Percentiles rank a stretch among this genome's conserved stretches.
Conservation (phyloP, 352 stramenopile genomes). For the Phytophthora kernoviae region DNA sequence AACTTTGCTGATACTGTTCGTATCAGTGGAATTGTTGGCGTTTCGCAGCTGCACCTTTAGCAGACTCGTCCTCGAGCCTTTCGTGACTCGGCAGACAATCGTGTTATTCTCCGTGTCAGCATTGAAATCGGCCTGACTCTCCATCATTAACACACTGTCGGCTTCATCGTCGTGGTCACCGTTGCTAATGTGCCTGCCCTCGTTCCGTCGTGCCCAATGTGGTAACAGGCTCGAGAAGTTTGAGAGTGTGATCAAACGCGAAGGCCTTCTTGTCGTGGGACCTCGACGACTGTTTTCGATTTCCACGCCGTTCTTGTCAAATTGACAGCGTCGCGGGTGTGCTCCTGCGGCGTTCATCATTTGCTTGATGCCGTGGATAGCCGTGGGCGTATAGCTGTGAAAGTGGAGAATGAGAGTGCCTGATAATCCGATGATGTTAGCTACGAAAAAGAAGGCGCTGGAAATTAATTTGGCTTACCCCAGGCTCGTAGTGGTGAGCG, state of each 20-base stretch:
- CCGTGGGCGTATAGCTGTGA: slow-evolving; percentile 53
- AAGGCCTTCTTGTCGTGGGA: slow-evolving; percentile 17
- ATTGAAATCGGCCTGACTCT: slow-evolving; percentile 22
- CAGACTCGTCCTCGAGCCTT: slow-evolving; percentile 34
- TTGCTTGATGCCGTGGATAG: slow-evolving; percentile 55
- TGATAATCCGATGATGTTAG: slow-evolving; percentile 13
- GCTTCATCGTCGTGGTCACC: slow-evolving; percentile 51
- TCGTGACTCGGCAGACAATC: slow-evolving; percentile 32
- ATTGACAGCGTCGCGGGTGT: slow-evolving; percentile 24
- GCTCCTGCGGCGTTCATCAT: slow-evolving; percentile 58
- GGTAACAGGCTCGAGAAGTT: slow-evolving; percentile 37
- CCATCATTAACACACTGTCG: slow-evolving; percentile 32
- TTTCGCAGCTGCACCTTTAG: slow-evolving; percentile 36
- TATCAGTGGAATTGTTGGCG: slow-evolving; percentile 16
- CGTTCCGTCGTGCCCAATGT: slow-evolving; percentile 38
- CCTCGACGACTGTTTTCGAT: slow-evolving; percentile 20
- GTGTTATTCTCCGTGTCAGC: slow-evolving; percentile 30
- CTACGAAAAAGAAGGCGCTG: background rate
- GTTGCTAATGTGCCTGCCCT: slow-evolving; percentile 39
- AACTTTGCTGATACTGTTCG: slow-evolving; percentile 5
- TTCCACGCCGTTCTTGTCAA: slow-evolving; percentile 22
- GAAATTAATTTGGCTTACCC: slow-evolving; percentile 36
- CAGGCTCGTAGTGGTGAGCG: slow-evolving; percentile 60
- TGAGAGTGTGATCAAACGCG: slow-evolving; percentile 41
- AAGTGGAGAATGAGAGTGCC: slow-evolving; percentile 82